phyloP scores from a whole-genome alignment of 2,329 filamentous ascomycete species.

The Colletotrichum incanum region DNA sequence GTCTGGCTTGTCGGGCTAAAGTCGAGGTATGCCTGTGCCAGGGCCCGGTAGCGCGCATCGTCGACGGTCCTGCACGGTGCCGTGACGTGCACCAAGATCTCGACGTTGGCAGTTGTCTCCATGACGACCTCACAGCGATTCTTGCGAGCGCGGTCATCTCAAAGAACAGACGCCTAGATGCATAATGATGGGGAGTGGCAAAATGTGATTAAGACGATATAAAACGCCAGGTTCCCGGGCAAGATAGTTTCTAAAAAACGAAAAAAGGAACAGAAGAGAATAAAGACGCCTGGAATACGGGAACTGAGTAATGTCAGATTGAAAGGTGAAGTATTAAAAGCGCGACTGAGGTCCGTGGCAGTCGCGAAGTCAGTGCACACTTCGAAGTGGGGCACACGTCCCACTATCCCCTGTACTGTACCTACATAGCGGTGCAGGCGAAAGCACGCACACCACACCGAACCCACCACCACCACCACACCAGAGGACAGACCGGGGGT shows the following conservation, averaged over 20 bases:
- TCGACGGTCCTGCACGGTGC: slow-evolving; percentile 65
- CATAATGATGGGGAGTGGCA: not conserved
- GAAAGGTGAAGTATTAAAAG: not conserved
- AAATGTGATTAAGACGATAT: not conserved
- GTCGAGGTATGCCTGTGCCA: slow-evolving; percentile 66
- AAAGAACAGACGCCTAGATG: not conserved
- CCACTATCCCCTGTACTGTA: slow-evolving; percentile 9
- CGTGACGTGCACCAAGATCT: slow-evolving; percentile 71
- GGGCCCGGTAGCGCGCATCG: slow-evolving; percentile 64
- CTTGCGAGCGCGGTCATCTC: slow-evolving; percentile 19
- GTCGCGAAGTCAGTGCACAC: slow-evolving; percentile 37
- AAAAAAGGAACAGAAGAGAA: not conserved
- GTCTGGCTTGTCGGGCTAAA: slow-evolving; percentile 56
- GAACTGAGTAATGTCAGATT: not conserved
- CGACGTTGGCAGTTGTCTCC: slow-evolving; percentile 53
- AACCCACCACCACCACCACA: slow-evolving; percentile 3
- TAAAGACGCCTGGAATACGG: not conserved
- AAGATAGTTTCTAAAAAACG: not conserved
- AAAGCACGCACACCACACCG: slow-evolving; percentile 5
- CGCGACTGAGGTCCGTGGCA: slow-evolving; percentile 2
- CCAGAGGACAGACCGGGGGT: slow-evolving; percentile 15
- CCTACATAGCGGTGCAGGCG: slow-evolving; percentile 8
- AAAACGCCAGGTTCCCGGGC: not conserved
- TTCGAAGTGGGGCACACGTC: slow-evolving; percentile 29
- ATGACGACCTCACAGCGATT: slow-evolving; percentile 25